Percentiles rank a stretch among this genome's conserved stretches.
phyloP scores from a whole-genome alignment of 1,139 yeast genomes.

The Pneumocystis wakefieldiae region DNA sequence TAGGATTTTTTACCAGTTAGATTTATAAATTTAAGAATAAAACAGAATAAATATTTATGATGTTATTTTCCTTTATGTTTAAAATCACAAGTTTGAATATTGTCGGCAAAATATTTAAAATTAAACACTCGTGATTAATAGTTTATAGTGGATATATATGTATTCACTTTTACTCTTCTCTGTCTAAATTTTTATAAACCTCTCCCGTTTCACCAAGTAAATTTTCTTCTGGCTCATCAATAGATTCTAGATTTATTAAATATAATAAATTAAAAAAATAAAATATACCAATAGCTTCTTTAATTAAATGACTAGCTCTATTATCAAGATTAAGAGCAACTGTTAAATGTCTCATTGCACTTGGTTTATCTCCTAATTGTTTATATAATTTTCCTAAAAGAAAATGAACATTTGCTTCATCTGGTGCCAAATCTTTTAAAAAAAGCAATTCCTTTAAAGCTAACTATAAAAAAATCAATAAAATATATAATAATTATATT shows the following conservation, averaged over 20 bases:
- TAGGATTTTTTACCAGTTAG: background rate
- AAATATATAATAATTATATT: background rate
- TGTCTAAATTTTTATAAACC: constrained; percentile 1
- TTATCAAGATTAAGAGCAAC: constrained; percentile 87
- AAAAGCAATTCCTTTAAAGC: constrained; percentile 65
- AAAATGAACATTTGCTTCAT: constrained; percentile 88
- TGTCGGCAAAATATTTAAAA: background rate
- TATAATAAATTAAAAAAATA: constrained; percentile 1
- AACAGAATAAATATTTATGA: too few relatives aligned
- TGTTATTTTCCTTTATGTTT: background rate
- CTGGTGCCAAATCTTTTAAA: constrained; percentile 67
- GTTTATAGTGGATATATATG: background rate
- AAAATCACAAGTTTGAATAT: background rate
- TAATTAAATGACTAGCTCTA: constrained; percentile 73
- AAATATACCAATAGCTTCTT: constrained; percentile 40
- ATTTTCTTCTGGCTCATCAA: constrained; percentile 3
- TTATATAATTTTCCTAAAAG: constrained; percentile 76
- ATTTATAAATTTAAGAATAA: background rate
- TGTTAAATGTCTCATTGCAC: constrained; percentile 76
- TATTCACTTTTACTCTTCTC: background rate
- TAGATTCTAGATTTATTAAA: background rate
- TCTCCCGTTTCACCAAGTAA: background rate
- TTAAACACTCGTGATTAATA: background rate
- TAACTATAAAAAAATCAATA: constrained; percentile 3
- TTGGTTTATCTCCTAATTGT: constrained; percentile 54